A percentile compares a stretch with the other conserved stretches of the same genome.
Evolutionary conservation across 805 yeast species (phyloP).

Genomic region (Brettanomyces naardenensis): DNA sequence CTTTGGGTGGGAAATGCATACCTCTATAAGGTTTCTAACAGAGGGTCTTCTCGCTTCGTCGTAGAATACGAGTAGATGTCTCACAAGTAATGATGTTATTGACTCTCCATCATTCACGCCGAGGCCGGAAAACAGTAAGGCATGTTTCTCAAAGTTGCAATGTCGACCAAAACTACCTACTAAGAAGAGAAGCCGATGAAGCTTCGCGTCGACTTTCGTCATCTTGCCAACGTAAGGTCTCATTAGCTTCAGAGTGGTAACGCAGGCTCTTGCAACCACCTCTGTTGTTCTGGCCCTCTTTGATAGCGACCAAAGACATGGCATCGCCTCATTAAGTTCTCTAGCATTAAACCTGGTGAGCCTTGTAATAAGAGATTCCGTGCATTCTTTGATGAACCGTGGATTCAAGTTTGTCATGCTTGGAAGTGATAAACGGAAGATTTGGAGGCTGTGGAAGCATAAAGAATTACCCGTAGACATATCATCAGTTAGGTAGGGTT

Average conservation of each 20-base stretch:
- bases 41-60: conserved; percentile 39
- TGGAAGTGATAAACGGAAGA: conserved; percentile 44
- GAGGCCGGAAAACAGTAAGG: conserved; percentile 32
- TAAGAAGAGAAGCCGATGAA: conserved; percentile 51
- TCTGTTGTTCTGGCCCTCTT: conserved; percentile 34
- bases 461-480: conserved; percentile 29
- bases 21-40: conserved; percentile 45
- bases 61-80: conserved; percentile 50
- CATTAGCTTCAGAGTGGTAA: conserved; percentile 48
- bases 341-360: conserved; percentile 51
- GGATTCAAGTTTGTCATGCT: conserved; percentile 37
- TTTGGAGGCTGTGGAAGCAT: conserved; percentile 43
- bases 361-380: conserved; percentile 41
- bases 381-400: conserved; percentile 41
- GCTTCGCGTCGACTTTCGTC: conserved; percentile 34
- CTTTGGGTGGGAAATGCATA: conserved; percentile 58
- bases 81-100: conserved; percentile 48
- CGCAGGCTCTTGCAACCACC: conserved; percentile 53
- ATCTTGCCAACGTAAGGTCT: conserved; percentile 24
- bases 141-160: conserved; percentile 48
- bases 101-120: conserved; percentile 46
- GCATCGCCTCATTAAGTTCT: conserved; percentile 70
- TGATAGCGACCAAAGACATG: conserved; percentile 55
- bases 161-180: conserved; percentile 66
- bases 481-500: conserved; percentile 54